phyloP scores from a whole-genome alignment of 345 rosid genomes.

The Combretum micranthum region DNA sequence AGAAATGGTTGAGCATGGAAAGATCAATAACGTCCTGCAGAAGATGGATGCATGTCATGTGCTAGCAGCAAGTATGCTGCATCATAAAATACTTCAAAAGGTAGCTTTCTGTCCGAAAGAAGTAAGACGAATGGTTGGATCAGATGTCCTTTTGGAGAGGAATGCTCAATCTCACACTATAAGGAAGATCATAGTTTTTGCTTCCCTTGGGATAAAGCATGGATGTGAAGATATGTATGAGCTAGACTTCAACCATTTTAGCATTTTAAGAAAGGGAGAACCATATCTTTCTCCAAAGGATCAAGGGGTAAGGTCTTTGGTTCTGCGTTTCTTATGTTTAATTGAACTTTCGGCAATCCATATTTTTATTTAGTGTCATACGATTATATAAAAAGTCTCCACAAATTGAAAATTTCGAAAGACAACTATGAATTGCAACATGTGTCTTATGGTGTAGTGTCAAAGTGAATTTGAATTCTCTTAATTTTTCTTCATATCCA shows the following conservation, averaged over 20 bases:
- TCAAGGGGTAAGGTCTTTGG: conserved; percentile 35
- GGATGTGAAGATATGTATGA: conserved; percentile 54
- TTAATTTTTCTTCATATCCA: not conserved
- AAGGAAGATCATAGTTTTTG: conserved; percentile 45
- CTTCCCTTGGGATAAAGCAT: conserved; percentile 45
- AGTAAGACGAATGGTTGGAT: conserved; percentile 32
- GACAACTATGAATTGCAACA: no score
- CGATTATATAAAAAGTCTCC: no score
- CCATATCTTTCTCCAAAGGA: conserved; percentile 31
- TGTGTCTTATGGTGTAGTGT: no score
- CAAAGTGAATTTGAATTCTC: no score
- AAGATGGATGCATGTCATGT: not conserved
- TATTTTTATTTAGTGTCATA: no score
- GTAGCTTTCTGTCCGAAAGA: conserved; percentile 56
- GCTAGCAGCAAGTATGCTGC: conserved; percentile 2
- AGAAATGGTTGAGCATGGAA: not conserved
- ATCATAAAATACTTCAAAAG: conserved; percentile 23
- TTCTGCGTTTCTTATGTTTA: not conserved
- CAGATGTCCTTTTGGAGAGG: conserved; percentile 24
- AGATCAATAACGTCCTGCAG: no score
- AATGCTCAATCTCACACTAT: conserved; percentile 54
- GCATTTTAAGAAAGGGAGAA: conserved; percentile 42
- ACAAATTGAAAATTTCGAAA: no score
- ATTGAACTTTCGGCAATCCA: not conserved
- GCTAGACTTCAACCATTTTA: conserved; percentile 49